phyloP scores from a whole-genome alignment of 129 eudicot genomes.

The Centrapalus pauciflorus region DNA sequence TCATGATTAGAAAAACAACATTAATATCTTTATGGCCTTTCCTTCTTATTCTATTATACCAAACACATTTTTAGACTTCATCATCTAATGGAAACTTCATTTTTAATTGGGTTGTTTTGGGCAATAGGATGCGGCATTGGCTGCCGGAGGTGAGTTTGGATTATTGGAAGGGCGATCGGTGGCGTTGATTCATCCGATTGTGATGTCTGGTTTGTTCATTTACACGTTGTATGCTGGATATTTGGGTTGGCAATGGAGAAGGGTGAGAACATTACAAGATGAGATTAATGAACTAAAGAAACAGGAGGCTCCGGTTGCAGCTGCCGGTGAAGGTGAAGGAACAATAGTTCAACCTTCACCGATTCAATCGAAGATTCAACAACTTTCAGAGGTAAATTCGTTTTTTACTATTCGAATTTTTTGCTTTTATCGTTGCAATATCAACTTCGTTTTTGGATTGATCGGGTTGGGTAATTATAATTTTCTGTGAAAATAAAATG shows the following conservation, averaged over 20 bases:
- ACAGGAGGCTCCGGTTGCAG: constrained; percentile 67
- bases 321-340: constrained; percentile 70
- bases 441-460: too few relatives aligned
- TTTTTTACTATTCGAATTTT: background rate
- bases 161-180: constrained; percentile 77
- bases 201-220: constrained; percentile 64
- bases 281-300: constrained; percentile 79
- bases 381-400: constrained; percentile 90
- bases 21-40: background rate
- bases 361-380: constrained; percentile 64
- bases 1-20: background rate
- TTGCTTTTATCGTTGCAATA: background rate
- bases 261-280: constrained; percentile 68
- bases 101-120: background rate
- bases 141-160: constrained; percentile 91
- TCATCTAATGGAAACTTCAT: too few relatives aligned
- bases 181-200: constrained; percentile 74
- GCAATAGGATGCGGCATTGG: constrained; percentile 77
- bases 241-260: constrained; percentile 98
- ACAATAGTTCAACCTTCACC: constrained; percentile 51
- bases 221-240: constrained; percentile 85
- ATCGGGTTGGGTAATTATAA: too few relatives aligned
- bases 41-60: background rate
- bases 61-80: background rate
- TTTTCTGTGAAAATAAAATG: too few relatives aligned